A percentile compares a stretch with the other conserved stretches of the same genome.
Conservation (phyloP, 352 stramenopile species). For the Phytophthora pluvialis region DNA sequence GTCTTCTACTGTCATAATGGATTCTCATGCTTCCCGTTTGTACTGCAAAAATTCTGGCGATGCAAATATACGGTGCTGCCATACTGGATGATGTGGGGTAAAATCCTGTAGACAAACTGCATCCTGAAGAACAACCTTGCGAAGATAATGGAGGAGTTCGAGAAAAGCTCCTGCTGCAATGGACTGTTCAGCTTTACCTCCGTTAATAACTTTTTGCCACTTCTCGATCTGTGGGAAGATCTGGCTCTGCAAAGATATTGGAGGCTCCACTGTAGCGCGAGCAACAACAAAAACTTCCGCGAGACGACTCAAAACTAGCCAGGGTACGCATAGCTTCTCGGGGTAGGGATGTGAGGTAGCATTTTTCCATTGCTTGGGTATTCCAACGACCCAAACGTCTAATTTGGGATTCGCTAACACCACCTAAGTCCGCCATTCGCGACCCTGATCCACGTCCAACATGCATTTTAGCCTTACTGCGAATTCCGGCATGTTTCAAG, state of each 20-base stretch:
- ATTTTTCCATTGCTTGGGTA: slow-evolving; percentile 10
- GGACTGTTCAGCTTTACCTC: too few species aligned
- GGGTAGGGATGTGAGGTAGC: slow-evolving; percentile 13
- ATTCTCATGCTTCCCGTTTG: too few species aligned
- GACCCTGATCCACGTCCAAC: background rate
- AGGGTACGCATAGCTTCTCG: too few species aligned
- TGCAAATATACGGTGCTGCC: too few species aligned
- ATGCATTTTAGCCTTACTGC: background rate
- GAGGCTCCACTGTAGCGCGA: background rate
- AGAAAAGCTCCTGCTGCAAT: too few species aligned
- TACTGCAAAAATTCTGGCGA: too few species aligned
- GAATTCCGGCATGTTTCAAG: background rate
- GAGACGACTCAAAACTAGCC: background rate
- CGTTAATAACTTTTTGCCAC: background rate
- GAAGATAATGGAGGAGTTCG: too few species aligned
- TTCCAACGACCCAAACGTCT: slow-evolving; percentile 15
- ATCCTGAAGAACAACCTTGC: too few species aligned
- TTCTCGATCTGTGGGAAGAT: background rate
- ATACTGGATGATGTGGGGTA: too few species aligned
- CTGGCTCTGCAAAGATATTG: background rate
- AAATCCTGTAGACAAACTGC: too few species aligned
- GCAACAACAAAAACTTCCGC: background rate
- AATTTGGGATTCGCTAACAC: slow-evolving; percentile 18
- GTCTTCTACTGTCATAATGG: background rate
- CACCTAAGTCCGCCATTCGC: background rate